Base-by-base conservation (phyloP, 768 basidiomycete genomes). In the Pisolithus microcarpus region DNA sequence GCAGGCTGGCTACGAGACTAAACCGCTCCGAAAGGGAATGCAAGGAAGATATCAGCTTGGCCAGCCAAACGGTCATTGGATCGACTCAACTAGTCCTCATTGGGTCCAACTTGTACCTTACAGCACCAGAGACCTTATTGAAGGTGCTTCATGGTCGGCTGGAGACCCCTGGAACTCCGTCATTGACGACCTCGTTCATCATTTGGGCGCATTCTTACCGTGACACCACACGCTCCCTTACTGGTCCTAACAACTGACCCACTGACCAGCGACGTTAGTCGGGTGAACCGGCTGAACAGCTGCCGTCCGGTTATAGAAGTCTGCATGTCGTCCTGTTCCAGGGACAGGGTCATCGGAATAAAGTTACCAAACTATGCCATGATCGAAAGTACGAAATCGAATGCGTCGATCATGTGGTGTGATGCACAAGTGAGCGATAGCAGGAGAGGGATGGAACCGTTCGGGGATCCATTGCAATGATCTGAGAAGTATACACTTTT, bases 291-390 rank as follows among this genome's bases (percentile, higher is more conserved):
- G 30, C 50, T 48, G 21, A 28, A 18, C 30, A 48, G 46, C 49
- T 48, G 46, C 63, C 15, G 72, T 73, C 19, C 74, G 79, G 26
- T 82, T 83, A 66, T 70, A 80, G 54, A 84, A 83, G 59, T 84
- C 84, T 59, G 77, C 81, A 16, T 84, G 78, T 64, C 69, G 74
- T 42, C 68, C 72, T 30, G n/a, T 70, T 72, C 58, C 81, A 81
- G 65, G n/a, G 71, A 75, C 19, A 71, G 58, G 53, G 81, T 81
- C 23, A 69, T 85, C 52, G 80, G 78, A 31, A 74, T 76, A 23
- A 64, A 59, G 45, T 69, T 82, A 40, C 65, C 54, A 46, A 46
- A 61, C 44, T 63, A 74, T 56, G 67, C 64, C 16, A 69, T 74
- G 23, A 60, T 72, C 28, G 74, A 73, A 19, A 65, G 61, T 55